These are phyloP conservation scores for Stagonosporopsis rhizophila DNA, from an alignment of 2,329 filamentous ascomycete species.

Conservation along the genomic window DNA sequence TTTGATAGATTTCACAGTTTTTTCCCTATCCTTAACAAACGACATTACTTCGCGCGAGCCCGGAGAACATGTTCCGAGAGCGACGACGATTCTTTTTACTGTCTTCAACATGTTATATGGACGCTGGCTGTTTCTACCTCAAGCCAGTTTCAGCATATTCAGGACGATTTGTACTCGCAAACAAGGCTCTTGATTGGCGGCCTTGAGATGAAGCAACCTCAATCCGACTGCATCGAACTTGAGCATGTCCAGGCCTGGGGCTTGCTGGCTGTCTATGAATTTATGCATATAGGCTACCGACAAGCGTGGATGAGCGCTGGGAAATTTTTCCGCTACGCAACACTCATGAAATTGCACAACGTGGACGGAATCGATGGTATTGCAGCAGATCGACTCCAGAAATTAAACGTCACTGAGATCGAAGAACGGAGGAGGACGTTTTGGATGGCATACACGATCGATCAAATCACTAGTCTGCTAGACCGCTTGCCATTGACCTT, in stretches of 20 bases:
- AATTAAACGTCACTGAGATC: background rate
- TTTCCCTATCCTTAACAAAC: conserved; percentile 9
- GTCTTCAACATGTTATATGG: conserved; percentile 11
- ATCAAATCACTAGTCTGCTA: conserved; percentile 3
- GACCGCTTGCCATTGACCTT: conserved; percentile 6
- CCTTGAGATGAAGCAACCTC: background rate
- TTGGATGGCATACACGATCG: conserved; percentile 12
- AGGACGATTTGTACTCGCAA: conserved; percentile 5
- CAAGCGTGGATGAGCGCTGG: conserved; percentile 10
- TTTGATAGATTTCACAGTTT: conserved; percentile 8
- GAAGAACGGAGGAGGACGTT: conserved; percentile 8
- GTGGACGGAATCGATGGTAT: conserved; percentile 5
- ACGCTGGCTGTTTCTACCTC: conserved; percentile 7
- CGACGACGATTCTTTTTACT: background rate
- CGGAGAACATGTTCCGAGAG: background rate
- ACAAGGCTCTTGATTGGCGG: conserved; percentile 6
- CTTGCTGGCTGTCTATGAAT: conserved; percentile 2
- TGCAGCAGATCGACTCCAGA: background rate
- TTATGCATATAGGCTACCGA: conserved; percentile 6
- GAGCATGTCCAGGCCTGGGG: conserved; percentile 9
- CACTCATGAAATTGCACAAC: conserved; percentile 10
- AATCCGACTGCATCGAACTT: conserved; percentile 1
- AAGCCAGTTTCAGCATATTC: conserved; percentile 8
- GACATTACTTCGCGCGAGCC: conserved; percentile 7
- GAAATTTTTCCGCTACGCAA: conserved; percentile 2